Conservation (phyloP, 2,329 filamentous ascomycete species). For the Metarhizium sp. region DNA sequence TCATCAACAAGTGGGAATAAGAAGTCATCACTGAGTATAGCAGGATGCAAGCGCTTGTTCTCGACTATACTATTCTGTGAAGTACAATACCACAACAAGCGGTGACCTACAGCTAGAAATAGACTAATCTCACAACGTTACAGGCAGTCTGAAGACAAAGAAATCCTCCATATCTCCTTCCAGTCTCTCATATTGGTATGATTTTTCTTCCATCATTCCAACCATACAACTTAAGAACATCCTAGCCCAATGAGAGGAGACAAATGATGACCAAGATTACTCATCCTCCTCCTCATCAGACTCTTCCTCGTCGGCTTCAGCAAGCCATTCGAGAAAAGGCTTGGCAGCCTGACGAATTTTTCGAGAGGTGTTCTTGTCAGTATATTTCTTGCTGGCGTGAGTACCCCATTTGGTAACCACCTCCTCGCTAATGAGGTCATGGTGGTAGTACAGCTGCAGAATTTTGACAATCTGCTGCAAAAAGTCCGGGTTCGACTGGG, state of each 20-base stretch:
- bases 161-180: neutral
- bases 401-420: slow-evolving; percentile 82
- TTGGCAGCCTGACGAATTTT: slow-evolving; percentile 93
- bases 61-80: neutral
- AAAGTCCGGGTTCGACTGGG: slow-evolving; percentile 72
- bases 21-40: neutral
- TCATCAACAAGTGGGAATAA: neutral
- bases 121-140: neutral
- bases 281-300: slow-evolving; percentile 48
- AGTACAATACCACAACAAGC: neutral
- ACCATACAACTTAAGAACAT: neutral
- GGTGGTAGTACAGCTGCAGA: slow-evolving; percentile 80
- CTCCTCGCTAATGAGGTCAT: slow-evolving; percentile 83
- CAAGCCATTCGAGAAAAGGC: slow-evolving; percentile 90
- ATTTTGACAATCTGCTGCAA: slow-evolving; percentile 71
- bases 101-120: neutral
- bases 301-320: slow-evolving; percentile 71
- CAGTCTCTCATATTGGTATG: neutral
- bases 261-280: neutral
- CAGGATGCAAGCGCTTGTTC: neutral
- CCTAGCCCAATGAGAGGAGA: neutral
- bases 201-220: neutral
- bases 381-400: slow-evolving; percentile 98
- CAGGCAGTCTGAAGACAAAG: neutral
- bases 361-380: slow-evolving; percentile 79